phyloP scores from a whole-genome alignment of 345 rosid species.

The Acer negundo region DNA sequence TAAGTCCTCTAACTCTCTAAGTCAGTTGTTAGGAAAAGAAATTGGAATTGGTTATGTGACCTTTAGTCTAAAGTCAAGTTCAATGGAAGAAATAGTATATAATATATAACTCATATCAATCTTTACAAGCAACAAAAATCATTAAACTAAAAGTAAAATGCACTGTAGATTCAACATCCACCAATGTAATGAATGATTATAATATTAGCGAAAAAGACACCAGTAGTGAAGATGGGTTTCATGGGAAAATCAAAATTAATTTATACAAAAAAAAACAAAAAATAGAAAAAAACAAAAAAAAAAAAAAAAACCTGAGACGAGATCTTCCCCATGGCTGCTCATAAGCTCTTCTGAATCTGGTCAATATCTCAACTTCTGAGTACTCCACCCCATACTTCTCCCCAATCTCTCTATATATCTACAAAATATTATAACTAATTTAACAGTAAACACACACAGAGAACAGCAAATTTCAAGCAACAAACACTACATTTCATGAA shows the following conservation, averaged over 20 bases:
- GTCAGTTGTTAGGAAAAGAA: neutral
- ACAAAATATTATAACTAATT: slow-evolving; percentile 1
- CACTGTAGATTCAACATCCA: neutral
- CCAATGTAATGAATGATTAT: neutral
- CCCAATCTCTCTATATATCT: slow-evolving; percentile 89
- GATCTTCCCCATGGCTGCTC: slow-evolving; percentile 95
- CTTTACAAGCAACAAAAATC: neutral
- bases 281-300: neutral
- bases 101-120: neutral
- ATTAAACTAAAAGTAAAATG: neutral
- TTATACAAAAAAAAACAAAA: no score
- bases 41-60: neutral
- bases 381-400: slow-evolving; percentile 90
- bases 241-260: neutral
- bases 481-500: no score
- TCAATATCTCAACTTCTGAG: slow-evolving; percentile 85
- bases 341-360: slow-evolving; percentile 85
- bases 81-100: neutral
- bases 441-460: no score
- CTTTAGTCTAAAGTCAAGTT: slow-evolving; percentile 2
- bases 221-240: neutral
- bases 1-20: neutral
- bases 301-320: slow-evolving; percentile 71
- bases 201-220: neutral
- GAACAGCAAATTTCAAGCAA: neutral